Base-by-base conservation (phyloP, 192 early-diverging fungal species). In the Backusella liffmaniae region DNA sequence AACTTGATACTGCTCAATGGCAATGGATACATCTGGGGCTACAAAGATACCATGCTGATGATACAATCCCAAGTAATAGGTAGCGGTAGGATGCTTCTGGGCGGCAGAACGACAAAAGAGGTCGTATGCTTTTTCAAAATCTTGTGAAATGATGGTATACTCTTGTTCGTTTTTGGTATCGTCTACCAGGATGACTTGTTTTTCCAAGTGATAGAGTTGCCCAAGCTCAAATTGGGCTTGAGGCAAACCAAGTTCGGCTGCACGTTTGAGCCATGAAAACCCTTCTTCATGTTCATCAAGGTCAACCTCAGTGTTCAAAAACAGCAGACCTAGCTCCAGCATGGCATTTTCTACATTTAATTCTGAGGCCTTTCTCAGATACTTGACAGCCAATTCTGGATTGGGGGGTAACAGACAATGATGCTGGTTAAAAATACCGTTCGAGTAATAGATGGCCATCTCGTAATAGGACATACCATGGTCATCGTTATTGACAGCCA, bases 1-100 rank as follows among this genome's bases (percentile, higher is more conserved):
- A 21, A 73, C 32, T 39, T 73, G 75, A 36, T 73, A 81, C 37
- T 75, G 73, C 29, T 78, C 75, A 21, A 76, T 59, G 21, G 80
- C 70, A 5, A 73, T 71, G 13, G 39, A 67, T 9, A 77, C 15
- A 62, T 86, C 69, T 34, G 72, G 37, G 23, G 39, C 35, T 21
- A 87, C 86, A 65, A 78, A 75, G 3, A 78, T 78, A 37, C 77
- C 77, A 30, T 78, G 71, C 30, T 78, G 71, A 39, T 78, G 59
- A 41, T 78, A 78, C 2, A 72, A 16, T 18, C 77, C 77, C 13
- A 78, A 32, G 13, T 53, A 78, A 18, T 73, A 51, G 21, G 62
- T 67, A 8, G 77, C 77, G 4, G 53, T 68, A 23, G 62, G 42
- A 67, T 78, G 46, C 13, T 68, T 65, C 23, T 76, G 74, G 15